Evolutionary conservation across 2,329 filamentous ascomycete species (phyloP).

Genomic region (Epichloe glyceriae): DNA sequence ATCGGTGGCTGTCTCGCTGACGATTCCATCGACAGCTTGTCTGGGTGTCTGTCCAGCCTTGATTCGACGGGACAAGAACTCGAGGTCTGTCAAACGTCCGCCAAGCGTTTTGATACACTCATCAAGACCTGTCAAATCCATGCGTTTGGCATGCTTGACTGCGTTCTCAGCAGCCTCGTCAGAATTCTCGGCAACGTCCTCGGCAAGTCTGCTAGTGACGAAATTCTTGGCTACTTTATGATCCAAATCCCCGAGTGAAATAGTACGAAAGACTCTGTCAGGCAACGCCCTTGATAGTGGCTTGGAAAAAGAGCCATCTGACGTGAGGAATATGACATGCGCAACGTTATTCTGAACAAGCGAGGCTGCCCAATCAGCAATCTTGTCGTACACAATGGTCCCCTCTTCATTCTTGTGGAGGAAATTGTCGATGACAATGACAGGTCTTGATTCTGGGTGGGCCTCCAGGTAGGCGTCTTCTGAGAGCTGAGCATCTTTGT

Average conservation of each 20-base stretch:
- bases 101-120: conserved; percentile 70
- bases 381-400: conserved; percentile 59
- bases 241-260: conserved; percentile 75
- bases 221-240: conserved; percentile 80
- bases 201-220: conserved; percentile 68
- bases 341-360: conserved; percentile 79
- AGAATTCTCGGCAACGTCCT: conserved; percentile 21
- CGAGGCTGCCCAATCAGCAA: conserved; percentile 80
- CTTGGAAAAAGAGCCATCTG: conserved; percentile 79
- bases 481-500: conserved; percentile 57
- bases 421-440: conserved; percentile 88
- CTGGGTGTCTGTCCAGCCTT: conserved; percentile 74
- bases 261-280: conserved; percentile 78
- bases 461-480: conserved; percentile 85
- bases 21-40: conserved; percentile 74
- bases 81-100: conserved; percentile 87
- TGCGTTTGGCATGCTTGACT: conserved; percentile 11
- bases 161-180: conserved; percentile 13
- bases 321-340: conserved; percentile 89
- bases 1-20: conserved; percentile 77
- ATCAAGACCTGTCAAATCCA: conserved; percentile 59
- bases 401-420: conserved; percentile 60
- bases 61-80: conserved; percentile 83
- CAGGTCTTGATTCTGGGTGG: conserved; percentile 69
- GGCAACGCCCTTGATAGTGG: conserved; percentile 76